Evolutionary conservation across 2,329 filamentous ascomycete species (phyloP), one percentile per base, ranked within the genome.

Genomic region (Huntiella savannae): DNA sequence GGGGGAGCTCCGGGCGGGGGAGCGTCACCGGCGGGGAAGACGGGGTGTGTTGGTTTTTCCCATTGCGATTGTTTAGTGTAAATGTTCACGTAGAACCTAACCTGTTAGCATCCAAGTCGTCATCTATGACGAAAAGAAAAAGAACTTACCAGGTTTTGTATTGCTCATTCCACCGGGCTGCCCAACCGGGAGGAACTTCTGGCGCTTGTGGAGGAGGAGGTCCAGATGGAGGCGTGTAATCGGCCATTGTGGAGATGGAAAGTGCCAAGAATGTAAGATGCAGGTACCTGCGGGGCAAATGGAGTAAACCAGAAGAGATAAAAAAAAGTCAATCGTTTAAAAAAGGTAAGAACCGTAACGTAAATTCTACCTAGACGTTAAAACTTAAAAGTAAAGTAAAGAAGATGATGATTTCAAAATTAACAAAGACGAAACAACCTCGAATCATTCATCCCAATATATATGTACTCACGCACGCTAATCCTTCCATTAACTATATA

Each of bases 21-120:
- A 19, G 44, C 54, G 22, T 58, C 60, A 22, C 58, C 60, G 5
- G 69, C 61, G 12, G 71, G 68, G 53, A 73, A 71, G 45, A 76
- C 75, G 38, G 82, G 78, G 45, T 70, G 70, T 34, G 77, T 83
- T 13, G 86, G 86, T 54, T 75, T 79, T 4, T 93, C 82, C 87
- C 87, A 95, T 70, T 88, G 82, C 4, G 87, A 93, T 58, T 81
- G 71, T 57, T 91, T 91, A 53, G 86, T 94, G 61, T 78, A 74
- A 51, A 82, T 74, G 65, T 95, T 91, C 50, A 94, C 82, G 65
- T 82, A 95, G 72, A 91, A 94, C 79, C 80, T 85, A 52, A 5
- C 32, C 37, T 34, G 46, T 49, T 43, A 48, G 48, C 40, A 36
- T 35, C 16, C 13, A 33, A 32, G n/a, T 2, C 15, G 22, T 16